These are phyloP conservation scores for Echeveria elegans DNA, from an alignment of 164 flowering plant genomes.

Conservation along the genomic window DNA sequence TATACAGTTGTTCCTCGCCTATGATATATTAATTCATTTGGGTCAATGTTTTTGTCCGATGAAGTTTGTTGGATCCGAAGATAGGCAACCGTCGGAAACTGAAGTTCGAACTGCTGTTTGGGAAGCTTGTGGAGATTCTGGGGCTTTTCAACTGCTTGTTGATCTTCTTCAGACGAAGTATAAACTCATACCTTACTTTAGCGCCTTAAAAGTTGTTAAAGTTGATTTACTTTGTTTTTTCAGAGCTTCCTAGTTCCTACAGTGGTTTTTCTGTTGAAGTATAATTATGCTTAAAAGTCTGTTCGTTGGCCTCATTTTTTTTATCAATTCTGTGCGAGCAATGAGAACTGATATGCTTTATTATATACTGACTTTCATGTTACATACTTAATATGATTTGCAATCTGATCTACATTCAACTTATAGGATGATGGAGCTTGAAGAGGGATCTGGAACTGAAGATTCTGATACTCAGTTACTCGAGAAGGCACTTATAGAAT, in stretches of 20 bases:
- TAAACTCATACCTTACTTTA: slow-evolving; percentile 1
- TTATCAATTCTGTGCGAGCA: too few relatives aligned
- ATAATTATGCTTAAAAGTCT: not conserved
- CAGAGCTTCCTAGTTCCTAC: too few relatives aligned
- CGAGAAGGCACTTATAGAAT: slow-evolving; percentile 29
- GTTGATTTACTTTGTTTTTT: not conserved
- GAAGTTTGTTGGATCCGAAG: slow-evolving; percentile 66
- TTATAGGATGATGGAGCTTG: slow-evolving; percentile 78
- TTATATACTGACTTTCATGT: too few relatives aligned
- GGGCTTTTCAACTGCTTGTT: slow-evolving; percentile 88
- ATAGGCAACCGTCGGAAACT: slow-evolving; percentile 57
- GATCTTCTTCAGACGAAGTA: slow-evolving; percentile 87
- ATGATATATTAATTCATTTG: too few relatives aligned
- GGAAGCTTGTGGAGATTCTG: slow-evolving; percentile 97
- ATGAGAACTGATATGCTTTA: too few relatives aligned
- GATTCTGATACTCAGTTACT: slow-evolving; percentile 54
- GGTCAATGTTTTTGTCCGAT: not conserved
- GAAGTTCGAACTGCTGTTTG: slow-evolving; percentile 89
- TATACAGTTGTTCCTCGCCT: too few relatives aligned
- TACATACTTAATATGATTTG: not conserved
- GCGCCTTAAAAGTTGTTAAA: too few relatives aligned
- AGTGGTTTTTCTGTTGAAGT: too few relatives aligned
- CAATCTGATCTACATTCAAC: not conserved
- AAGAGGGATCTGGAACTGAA: slow-evolving; percentile 79
- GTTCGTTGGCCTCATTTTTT: not conserved